phyloP scores from a whole-genome alignment of 352 stramenopile species.

The Aphanomyces stellatus region DNA sequence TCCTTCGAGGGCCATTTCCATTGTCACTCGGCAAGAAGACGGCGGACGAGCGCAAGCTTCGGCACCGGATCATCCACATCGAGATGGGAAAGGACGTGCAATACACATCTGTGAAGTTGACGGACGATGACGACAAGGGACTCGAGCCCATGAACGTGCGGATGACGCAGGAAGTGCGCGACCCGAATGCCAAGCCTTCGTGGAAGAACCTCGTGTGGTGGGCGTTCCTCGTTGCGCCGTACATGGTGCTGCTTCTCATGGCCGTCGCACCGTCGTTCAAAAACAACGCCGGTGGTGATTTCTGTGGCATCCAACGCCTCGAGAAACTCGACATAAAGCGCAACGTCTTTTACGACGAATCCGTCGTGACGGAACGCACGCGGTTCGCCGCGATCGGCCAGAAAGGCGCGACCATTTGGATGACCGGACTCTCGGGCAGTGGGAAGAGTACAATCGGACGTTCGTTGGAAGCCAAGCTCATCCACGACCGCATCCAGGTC shows the following conservation, averaged over 20 bases:
- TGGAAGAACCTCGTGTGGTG: neutral
- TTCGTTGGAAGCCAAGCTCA: conserved; percentile 92
- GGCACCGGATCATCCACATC: neutral
- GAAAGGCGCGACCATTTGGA: conserved; percentile 97
- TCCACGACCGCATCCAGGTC: conserved; percentile 92
- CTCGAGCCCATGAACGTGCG: conserved; percentile 14
- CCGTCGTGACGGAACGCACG: conserved; percentile 48
- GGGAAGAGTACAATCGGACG: conserved; percentile 98
- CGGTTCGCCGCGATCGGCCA: conserved; percentile 79
- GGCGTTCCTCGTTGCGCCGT: conserved; percentile 10
- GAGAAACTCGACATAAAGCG: conserved; percentile 62
- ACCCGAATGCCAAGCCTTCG: neutral
- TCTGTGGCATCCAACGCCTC: conserved; percentile 48
- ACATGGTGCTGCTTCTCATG: neutral
- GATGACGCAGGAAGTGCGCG: conserved; percentile 1
- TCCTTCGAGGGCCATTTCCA: no score
- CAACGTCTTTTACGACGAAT: conserved; percentile 81
- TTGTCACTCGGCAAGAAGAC: no score
- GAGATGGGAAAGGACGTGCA: conserved; percentile 18
- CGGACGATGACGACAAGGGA: conserved; percentile 2
- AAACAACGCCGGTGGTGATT: neutral
- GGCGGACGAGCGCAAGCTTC: no score
- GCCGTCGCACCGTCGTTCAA: neutral
- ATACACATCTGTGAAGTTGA: conserved; percentile 18
- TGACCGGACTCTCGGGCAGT: conserved; percentile 95